Evolutionary conservation across 192 early-diverging fungal genomes (phyloP).

Genomic region (Coemansia sp.): DNA sequence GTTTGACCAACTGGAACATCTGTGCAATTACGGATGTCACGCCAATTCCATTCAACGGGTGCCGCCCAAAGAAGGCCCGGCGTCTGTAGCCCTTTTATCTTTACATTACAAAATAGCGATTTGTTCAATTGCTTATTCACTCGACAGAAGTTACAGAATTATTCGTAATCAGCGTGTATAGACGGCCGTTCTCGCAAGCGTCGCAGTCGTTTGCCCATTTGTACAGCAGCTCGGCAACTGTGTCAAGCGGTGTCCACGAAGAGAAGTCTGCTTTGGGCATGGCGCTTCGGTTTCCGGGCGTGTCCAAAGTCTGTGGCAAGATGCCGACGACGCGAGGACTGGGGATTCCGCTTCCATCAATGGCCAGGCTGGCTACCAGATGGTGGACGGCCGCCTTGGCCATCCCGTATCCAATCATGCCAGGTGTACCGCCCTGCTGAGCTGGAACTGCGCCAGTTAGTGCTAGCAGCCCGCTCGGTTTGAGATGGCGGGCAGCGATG

Average conservation of each 20-base stretch:
- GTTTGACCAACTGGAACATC: conserved; percentile 73
- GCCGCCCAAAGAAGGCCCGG: conserved; percentile 84
- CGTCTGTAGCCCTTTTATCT: conserved; percentile 62
- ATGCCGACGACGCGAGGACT: conserved; percentile 70
- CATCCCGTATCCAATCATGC: conserved; percentile 87
- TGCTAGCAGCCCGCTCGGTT: conserved; percentile 69
- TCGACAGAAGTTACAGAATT: conserved; percentile 23
- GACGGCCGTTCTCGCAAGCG: conserved; percentile 28
- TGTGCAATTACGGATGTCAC: conserved; percentile 82
- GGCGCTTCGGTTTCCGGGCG: conserved; percentile 82
- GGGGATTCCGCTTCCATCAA: conserved; percentile 70
- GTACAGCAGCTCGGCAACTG: conserved; percentile 58
- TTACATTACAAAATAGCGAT: not conserved
- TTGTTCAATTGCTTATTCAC: conserved; percentile 3
- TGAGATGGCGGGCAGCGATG: conserved; percentile 71
- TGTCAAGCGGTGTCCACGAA: conserved; percentile 80
- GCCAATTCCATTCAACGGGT: conserved; percentile 88
- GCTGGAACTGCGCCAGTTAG: conserved; percentile 80
- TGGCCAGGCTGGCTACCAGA: conserved; percentile 71
- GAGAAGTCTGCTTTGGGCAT: conserved; percentile 83
- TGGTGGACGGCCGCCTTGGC: conserved; percentile 95
- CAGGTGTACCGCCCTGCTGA: conserved; percentile 69
- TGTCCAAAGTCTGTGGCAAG: conserved; percentile 80
- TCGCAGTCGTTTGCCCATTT: conserved; percentile 25
- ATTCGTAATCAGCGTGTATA: conserved; percentile 39